Evolutionary conservation across 345 rosid genomes (phyloP).

Genomic region (Erucastrum elatum): DNA sequence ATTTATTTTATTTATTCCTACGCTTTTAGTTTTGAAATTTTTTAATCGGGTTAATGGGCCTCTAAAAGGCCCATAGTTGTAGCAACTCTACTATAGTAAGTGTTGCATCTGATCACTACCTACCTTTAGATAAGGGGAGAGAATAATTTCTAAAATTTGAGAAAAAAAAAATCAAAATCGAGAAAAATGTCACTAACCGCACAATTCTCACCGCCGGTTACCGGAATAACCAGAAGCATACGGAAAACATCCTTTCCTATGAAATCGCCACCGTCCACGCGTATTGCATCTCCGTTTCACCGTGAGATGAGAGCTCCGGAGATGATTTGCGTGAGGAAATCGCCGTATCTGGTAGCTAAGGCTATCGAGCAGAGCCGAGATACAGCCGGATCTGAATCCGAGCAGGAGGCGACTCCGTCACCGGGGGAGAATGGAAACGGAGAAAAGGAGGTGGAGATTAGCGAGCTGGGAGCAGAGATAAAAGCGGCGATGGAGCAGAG

Average conservation of each 20-base stretch:
- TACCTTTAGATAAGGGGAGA: background rate
- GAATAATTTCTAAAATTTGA: background rate
- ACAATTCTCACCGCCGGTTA: slow-evolving; percentile 35
- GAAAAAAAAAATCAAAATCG: background rate
- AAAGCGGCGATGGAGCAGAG: slow-evolving; percentile 74
- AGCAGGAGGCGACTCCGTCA: slow-evolving; percentile 28
- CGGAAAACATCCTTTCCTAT: background rate
- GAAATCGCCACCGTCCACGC: background rate
- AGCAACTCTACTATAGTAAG: background rate
- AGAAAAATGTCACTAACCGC: slow-evolving; percentile 42
- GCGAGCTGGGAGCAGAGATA: slow-evolving; percentile 67
- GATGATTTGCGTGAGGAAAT: background rate
- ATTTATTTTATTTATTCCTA: background rate
- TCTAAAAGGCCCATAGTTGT: background rate
- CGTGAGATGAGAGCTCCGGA: background rate
- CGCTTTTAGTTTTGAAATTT: background rate
- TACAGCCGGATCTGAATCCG: slow-evolving; percentile 41
- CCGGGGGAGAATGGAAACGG: slow-evolving; percentile 27
- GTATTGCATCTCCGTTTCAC: background rate
- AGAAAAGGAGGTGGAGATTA: slow-evolving; percentile 42
- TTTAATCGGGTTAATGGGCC: slow-evolving; percentile 4
- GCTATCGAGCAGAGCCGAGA: slow-evolving; percentile 67
- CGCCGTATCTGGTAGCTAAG: slow-evolving; percentile 20
- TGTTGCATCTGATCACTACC: slow-evolving; percentile 9
- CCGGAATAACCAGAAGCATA: slow-evolving; percentile 9